Conservation (phyloP, 306 rosid genomes). For the Casuarina cunninghamiana region DNA sequence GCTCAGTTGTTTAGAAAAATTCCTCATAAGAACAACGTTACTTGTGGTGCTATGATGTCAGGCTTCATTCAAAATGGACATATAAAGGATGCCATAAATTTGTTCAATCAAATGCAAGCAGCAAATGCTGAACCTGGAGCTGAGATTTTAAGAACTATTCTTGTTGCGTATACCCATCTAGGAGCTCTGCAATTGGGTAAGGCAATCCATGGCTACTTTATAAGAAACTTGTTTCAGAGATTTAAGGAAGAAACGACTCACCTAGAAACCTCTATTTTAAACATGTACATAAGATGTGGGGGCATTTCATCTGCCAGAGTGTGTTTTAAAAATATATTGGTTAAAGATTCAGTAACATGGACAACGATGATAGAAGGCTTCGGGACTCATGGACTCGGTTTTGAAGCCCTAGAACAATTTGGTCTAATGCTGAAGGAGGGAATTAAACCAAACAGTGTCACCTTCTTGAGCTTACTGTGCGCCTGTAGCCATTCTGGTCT, state of each 20-base stretch:
- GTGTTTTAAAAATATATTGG: conserved; percentile 33
- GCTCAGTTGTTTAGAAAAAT: conserved; percentile 39
- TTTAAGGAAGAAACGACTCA: conserved; percentile 18
- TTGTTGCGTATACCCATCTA: conserved; percentile 53
- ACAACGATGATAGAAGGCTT: conserved; percentile 63
- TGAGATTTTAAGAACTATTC: conserved; percentile 46
- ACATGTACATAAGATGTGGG: conserved; percentile 59
- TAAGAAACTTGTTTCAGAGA: conserved; percentile 28
- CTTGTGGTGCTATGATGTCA: conserved; percentile 55
- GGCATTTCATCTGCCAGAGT: conserved; percentile 39
- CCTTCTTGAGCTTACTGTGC: conserved; percentile 58
- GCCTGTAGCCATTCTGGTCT: conserved; percentile 70
- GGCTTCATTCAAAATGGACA: conserved; percentile 53
- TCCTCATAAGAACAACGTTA: conserved; percentile 36
- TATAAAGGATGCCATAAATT: conserved; percentile 36
- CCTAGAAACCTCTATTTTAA: conserved; percentile 50
- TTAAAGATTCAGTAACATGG: conserved; percentile 58
- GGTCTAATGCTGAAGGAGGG: conserved; percentile 36
- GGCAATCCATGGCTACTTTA: conserved; percentile 43
- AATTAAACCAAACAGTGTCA: conserved; percentile 48
- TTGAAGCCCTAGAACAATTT: conserved; percentile 37
- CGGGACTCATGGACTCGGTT: conserved; percentile 55
- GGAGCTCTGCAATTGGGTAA: conserved; percentile 57
- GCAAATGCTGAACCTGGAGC: conserved; percentile 26
- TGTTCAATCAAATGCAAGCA: conserved; percentile 50